Base-by-base conservation (phyloP, 768 basidiomycete species). In the Phlebiopsis flavidoalba region DNA sequence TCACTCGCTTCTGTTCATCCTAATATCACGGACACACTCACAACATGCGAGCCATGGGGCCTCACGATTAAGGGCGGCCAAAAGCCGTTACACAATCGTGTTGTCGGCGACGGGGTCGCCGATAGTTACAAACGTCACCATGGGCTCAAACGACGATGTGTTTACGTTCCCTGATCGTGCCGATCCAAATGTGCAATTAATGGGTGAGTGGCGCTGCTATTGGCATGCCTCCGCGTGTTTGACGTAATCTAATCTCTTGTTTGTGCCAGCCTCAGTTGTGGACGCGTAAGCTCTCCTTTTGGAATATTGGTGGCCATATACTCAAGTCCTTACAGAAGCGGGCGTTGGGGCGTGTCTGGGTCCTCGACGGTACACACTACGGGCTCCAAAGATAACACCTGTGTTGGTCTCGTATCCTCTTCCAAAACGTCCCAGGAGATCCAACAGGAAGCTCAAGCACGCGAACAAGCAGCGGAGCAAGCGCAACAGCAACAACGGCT, bases 21-120 rank as follows among this genome's bases (percentile, higher is more conserved):
- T 7, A 80, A 80, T 64, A 70, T 76, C 56, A 78, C 80, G 0
- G 65, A 62, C 7, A 64, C 66, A 1, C 57, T 81, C 2, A 60
- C 69, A 43, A 79, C 80, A 10, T 83, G 81, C 64, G 65, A 79
- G 33, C 77, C 78, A 2, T 81, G 80, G 80, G 76, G 79, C 4
- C 60, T 81, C 5, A 73, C 68, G 4, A 72, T 83, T 52, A 74
- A 67, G 12, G 81, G 79, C 6, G 80, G 79, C 14, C 68, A 69
- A 0, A 74, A 76, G 36, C 83, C 82, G 0, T n/a, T 82, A 81
- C 67, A 75, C 63, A n/a, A 60, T 82, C 19, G 76, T 75, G 0
- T 60, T 83, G 31, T 74, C 73, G 37, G 70, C 73, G 8, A 57
- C 74, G 33, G 70, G 73, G 53, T 77, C 79, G 0, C 69, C 74